Evolutionary conservation across 768 basidiomycete genomes (phyloP).

Genomic region (Coprinopsis sp.): DNA sequence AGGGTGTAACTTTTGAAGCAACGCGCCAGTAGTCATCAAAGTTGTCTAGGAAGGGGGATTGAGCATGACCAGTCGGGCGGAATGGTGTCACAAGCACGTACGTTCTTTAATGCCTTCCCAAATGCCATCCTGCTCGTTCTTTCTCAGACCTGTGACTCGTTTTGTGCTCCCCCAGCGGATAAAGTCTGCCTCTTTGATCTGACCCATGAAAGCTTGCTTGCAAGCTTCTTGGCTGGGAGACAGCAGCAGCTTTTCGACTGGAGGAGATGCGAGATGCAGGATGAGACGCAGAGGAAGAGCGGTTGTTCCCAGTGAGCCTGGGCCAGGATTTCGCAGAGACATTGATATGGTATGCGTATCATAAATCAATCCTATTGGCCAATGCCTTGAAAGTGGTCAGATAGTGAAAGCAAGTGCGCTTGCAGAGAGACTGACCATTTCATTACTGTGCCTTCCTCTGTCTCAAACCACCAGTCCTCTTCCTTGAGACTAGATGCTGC

Average conservation of each 20-base stretch:
- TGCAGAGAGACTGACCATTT: constrained; percentile 66
- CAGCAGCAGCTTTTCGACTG: constrained; percentile 78
- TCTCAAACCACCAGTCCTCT: constrained; percentile 98
- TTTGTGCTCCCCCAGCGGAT: constrained; percentile 96
- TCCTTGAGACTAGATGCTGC: constrained; percentile 73
- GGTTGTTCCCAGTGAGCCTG: constrained; percentile 33
- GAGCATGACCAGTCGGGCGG: neutral
- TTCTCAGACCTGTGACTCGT: constrained; percentile 84
- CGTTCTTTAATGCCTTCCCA: constrained; percentile 97
- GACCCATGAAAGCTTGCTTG: constrained; percentile 93
- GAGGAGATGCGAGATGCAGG: constrained; percentile 84
- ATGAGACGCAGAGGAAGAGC: constrained; percentile 68
- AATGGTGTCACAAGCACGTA: constrained; percentile 37
- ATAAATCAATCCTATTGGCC: constrained; percentile 94
- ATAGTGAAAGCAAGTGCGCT: neutral
- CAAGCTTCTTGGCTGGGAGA: constrained; percentile 80
- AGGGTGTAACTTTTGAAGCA: constrained; percentile 88
- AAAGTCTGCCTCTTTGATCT: constrained; percentile 95
- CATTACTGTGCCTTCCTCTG: constrained; percentile 71
- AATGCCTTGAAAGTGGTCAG: constrained; percentile 67
- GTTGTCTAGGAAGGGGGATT: constrained; percentile 57
- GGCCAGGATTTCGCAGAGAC: constrained; percentile 42
- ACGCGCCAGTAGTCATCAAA: constrained; percentile 95
- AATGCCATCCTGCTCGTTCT: constrained; percentile 90
- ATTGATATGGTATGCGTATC: constrained; percentile 72